phyloP scores from a whole-genome alignment of 768 basidiomycete genomes.

The Leucocoprinus leucothites region DNA sequence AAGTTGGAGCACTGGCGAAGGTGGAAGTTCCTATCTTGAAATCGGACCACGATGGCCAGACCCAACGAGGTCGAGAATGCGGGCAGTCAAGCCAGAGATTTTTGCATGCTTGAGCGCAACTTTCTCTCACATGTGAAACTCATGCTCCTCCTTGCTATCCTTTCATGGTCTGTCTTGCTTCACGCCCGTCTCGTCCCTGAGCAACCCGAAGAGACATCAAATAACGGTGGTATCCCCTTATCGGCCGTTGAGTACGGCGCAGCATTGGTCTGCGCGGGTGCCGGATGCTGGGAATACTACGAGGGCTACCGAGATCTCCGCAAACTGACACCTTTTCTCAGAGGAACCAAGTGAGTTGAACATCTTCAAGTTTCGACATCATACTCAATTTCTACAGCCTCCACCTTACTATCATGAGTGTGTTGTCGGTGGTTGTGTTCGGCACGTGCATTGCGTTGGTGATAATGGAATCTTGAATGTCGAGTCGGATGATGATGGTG shows the following conservation, averaged over 20 bases:
- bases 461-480: slow-evolving; percentile 25
- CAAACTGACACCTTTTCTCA: slow-evolving; percentile 57
- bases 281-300: slow-evolving; percentile 67
- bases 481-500: not conserved
- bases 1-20: not conserved
- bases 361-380: slow-evolving; percentile 1
- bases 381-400: slow-evolving; percentile 29
- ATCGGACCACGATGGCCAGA: not conserved
- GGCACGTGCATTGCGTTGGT: slow-evolving; percentile 51
- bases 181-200: slow-evolving; percentile 55
- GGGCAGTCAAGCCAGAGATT: slow-evolving; percentile 69
- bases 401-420: slow-evolving; percentile 49
- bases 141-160: slow-evolving; percentile 57
- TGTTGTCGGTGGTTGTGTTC: slow-evolving; percentile 46
- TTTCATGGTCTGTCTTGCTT: slow-evolving; percentile 64
- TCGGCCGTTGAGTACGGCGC: slow-evolving; percentile 52
- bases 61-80: slow-evolving; percentile 33
- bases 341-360: slow-evolving; percentile 49
- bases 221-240: slow-evolving; percentile 39
- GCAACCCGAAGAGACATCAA: slow-evolving; percentile 15
- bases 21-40: not conserved
- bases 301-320: slow-evolving; percentile 54
- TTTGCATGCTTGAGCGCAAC: slow-evolving; percentile 78
- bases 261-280: slow-evolving; percentile 50
- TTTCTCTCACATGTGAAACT: slow-evolving; percentile 67